Base-by-base conservation (phyloP, 2,329 filamentous ascomycete genomes). In the Fusarium stilboides region DNA sequence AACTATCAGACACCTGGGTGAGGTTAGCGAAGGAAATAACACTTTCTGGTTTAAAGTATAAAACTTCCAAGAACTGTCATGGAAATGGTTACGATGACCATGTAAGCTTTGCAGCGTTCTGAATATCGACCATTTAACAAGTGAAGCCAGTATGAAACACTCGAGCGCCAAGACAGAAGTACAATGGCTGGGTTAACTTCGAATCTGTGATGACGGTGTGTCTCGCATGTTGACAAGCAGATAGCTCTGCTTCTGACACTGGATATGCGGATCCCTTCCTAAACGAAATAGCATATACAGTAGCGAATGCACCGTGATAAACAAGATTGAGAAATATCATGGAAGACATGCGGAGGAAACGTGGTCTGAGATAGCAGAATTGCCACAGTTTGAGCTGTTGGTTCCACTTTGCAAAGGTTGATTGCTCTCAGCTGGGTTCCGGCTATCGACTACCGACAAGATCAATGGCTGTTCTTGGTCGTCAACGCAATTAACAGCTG, bases 1-100 rank as follows among this genome's bases (percentile, higher is more conserved):
- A 60, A 58, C 28, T 61, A 45, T 52, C 45, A 55, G 55, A 57
- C 53, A 56, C 55, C 68, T 70, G 61, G 57, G 44, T 63, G 52
- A 52, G 14, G 34, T 33, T 59, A 47, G 42, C 44, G 44, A 36
- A 46, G 42, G 33, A 52, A 57, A 45, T 45, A 39, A 36, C 20
- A 50, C 28, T 37, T n/a, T 34, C 17, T 36, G 17, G 33, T 8
- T 31, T 45, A 28, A 13, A 22, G 39, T 20, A n/a, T 33, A 57
- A 33, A 56, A 19, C 36, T 22, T 40, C 31, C 15, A 28, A 19
- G 22, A 26, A 28, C 13, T 14, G n/a, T 10, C 8, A 26, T 28
- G 24, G 8, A 15, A 22, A 14, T 22, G 13, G 24, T 17, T 13
- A 24, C 22, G 4, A 28, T 15, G 22, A 15, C 42, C 15, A 7